A percentile compares a stretch with the other conserved stretches of the same genome.
These are phyloP conservation scores for Ceratobasidium sp. DNA, from an alignment of 1,284 basidiomycete genomes.

Conservation along the genomic window DNA sequence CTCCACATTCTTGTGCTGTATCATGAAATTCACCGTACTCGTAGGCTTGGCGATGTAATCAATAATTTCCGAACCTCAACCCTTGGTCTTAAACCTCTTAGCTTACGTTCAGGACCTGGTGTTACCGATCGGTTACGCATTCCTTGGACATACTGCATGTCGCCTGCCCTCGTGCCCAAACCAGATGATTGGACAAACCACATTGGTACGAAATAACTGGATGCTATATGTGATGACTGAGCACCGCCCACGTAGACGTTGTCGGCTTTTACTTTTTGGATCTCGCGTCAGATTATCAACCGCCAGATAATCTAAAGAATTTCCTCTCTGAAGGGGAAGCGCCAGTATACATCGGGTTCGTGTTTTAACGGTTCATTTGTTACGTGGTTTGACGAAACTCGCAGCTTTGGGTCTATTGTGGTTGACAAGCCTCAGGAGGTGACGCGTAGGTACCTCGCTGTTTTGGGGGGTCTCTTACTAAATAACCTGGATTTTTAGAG, in stretches of 20 bases:
- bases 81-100: slow-evolving; percentile 64
- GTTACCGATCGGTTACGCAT: slow-evolving; percentile 68
- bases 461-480: neutral
- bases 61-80: slow-evolving; percentile 67
- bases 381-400: neutral
- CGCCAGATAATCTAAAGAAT: slow-evolving; percentile 60
- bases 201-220: slow-evolving; percentile 60
- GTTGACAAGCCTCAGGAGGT: slow-evolving; percentile 69
- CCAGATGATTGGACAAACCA: slow-evolving; percentile 71
- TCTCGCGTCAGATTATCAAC: slow-evolving; percentile 62
- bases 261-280: slow-evolving; percentile 74
- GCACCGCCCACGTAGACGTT: slow-evolving; percentile 59
- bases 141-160: slow-evolving; percentile 79
- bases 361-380: neutral
- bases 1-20: neutral
- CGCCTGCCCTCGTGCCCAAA: slow-evolving; percentile 69
- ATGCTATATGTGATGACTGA: neutral
- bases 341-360: slow-evolving; percentile 70
- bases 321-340: slow-evolving; percentile 66
- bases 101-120: slow-evolving; percentile 63
- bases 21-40: slow-evolving; percentile 45
- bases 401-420: slow-evolving; percentile 71
- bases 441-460: slow-evolving; percentile 56
- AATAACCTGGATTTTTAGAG: slow-evolving; percentile 53
- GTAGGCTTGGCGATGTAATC: slow-evolving; percentile 67